These are phyloP conservation scores for Dimocarpus longan DNA, from an alignment of 345 rosid genomes.

Conservation along the genomic window DNA sequence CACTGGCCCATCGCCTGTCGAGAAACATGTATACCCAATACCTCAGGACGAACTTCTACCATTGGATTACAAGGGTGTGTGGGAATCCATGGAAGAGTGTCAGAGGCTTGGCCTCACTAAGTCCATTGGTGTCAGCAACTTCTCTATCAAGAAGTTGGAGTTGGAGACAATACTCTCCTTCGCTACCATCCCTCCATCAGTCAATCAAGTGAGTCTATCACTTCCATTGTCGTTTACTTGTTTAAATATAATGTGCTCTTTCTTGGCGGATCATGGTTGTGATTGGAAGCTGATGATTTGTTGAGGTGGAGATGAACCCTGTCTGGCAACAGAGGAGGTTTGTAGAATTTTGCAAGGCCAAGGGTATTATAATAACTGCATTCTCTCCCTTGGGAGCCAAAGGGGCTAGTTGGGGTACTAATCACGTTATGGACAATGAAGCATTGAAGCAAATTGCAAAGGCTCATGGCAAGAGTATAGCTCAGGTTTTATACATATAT, in stretches of 20 bases:
- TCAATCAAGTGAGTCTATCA: slow-evolving; percentile 19
- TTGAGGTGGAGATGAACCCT: slow-evolving; percentile 30
- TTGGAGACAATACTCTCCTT: neutral
- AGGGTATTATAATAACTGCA: slow-evolving; percentile 12
- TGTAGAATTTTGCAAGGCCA: slow-evolving; percentile 16
- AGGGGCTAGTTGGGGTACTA: slow-evolving; percentile 27
- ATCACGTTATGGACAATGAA: slow-evolving; percentile 25
- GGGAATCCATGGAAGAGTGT: slow-evolving; percentile 30
- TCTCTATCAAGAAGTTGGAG: slow-evolving; percentile 19
- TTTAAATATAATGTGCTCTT: too few species aligned
- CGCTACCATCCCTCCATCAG: slow-evolving; percentile 17
- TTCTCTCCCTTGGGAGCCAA: slow-evolving; percentile 26
- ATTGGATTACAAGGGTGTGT: slow-evolving; percentile 18
- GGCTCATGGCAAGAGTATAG: slow-evolving; percentile 24
- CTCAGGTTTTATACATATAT: slow-evolving; percentile 25
- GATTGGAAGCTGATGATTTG: neutral
- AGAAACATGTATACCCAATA: neutral
- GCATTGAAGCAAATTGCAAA: slow-evolving; percentile 26
- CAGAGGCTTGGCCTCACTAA: slow-evolving; percentile 21
- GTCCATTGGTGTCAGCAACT: slow-evolving; percentile 21
- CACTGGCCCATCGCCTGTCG: slow-evolving; percentile 8
- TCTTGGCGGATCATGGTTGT: neutral
- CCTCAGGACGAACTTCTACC: slow-evolving; percentile 17
- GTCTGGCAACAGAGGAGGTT: slow-evolving; percentile 25
- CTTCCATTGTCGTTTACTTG: neutral